Evolutionary conservation across 2,329 filamentous ascomycete genomes (phyloP).

Genomic region (Coniochaeta prunicola): DNA sequence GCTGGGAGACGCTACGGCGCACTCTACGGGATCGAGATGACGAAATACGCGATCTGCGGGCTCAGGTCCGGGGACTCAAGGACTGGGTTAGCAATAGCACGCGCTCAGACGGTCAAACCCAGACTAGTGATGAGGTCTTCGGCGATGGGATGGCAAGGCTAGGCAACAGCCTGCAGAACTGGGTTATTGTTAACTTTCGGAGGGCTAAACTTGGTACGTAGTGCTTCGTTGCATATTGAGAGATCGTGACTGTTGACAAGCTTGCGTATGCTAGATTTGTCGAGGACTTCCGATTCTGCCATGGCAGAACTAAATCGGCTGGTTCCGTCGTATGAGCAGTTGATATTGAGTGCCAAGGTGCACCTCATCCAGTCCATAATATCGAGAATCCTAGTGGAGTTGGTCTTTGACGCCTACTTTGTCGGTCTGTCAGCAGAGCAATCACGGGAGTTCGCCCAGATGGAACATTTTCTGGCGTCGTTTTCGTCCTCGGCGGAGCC

Average conservation of each 20-base stretch:
- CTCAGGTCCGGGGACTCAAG: constrained; percentile 61
- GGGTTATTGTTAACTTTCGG: constrained; percentile 64
- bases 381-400: constrained; percentile 51
- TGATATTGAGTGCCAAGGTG: constrained; percentile 46
- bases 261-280: constrained; percentile 31
- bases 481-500: constrained; percentile 35
- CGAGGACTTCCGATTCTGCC: constrained; percentile 30
- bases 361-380: constrained; percentile 57
- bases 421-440: constrained; percentile 53
- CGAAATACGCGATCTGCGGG: constrained; percentile 45
- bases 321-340: constrained; percentile 51
- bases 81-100: constrained; percentile 64
- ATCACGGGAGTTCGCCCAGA: constrained; percentile 38
- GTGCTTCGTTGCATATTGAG: neutral
- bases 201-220: constrained; percentile 48
- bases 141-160: constrained; percentile 53
- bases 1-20: constrained; percentile 37
- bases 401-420: constrained; percentile 56
- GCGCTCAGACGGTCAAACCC: constrained; percentile 51
- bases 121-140: constrained; percentile 60
- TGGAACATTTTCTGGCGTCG: constrained; percentile 37
- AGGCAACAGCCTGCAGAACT: constrained; percentile 65
- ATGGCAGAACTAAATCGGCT: constrained; percentile 36
- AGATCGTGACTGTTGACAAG: neutral
- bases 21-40: constrained; percentile 45